Evolutionary conservation across 331 rosid genomes (phyloP).

Genomic region (Malus hybrid): DNA sequence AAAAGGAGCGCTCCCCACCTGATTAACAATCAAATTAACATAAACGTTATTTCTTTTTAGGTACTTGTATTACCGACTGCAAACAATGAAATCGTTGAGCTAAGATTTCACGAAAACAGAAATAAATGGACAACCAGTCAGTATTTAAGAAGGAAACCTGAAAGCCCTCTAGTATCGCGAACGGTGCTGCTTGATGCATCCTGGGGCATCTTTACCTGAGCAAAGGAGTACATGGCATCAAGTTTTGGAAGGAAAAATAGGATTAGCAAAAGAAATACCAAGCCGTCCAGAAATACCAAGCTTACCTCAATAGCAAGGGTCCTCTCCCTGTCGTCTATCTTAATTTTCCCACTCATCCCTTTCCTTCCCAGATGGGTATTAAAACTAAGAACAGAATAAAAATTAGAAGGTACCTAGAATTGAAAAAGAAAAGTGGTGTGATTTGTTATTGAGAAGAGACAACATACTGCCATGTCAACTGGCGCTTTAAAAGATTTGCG

Average conservation of each 20-base stretch:
- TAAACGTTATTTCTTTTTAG: neutral
- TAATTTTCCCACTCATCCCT: constrained; percentile 79
- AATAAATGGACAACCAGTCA: neutral
- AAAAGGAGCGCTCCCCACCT: constrained; percentile 97
- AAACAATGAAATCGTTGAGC: neutral
- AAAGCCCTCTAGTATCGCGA: constrained; percentile 81
- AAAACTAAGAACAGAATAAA: constrained; percentile 31
- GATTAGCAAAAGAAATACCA: constrained; percentile 3
- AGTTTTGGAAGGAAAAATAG: neutral
- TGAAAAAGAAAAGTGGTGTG: neutral
- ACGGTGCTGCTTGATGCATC: constrained; percentile 77
- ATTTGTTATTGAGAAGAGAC: neutral
- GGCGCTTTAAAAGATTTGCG: constrained; percentile 52
- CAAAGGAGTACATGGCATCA: neutral
- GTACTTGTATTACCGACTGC: neutral
- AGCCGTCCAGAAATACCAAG: neutral
- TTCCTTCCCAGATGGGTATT: constrained; percentile 75
- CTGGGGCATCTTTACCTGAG: constrained; percentile 93
- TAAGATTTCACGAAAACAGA: neutral
- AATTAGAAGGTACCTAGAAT: neutral
- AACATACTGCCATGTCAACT: constrained; percentile 81
- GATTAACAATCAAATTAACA: neutral
- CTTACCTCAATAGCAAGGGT: constrained; percentile 80
- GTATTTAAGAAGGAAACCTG: constrained; percentile 44
- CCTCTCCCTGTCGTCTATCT: constrained; percentile 56